Conservation (phyloP, 306 rosid species). For the Quercus agrifolia region DNA sequence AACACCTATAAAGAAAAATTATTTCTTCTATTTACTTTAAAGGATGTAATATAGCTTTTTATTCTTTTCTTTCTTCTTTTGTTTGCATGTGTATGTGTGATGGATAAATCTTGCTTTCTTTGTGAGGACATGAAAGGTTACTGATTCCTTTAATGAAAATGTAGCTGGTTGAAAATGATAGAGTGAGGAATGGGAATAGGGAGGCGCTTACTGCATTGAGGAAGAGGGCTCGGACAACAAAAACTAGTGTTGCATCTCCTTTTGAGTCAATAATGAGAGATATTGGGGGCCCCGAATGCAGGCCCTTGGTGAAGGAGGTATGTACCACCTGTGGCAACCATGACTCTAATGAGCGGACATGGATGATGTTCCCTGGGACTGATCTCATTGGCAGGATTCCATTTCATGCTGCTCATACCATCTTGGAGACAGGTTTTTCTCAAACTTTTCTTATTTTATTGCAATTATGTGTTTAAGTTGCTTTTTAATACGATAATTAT, state of each 20-base stretch:
- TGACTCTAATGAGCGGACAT: constrained; percentile 59
- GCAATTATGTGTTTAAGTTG: neutral
- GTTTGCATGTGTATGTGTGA: too few species aligned
- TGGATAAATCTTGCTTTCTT: neutral
- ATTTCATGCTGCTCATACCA: constrained; percentile 80
- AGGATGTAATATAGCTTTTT: too few species aligned
- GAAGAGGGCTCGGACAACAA: constrained; percentile 79
- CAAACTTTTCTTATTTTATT: neutral
- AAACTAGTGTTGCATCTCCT: constrained; percentile 70
- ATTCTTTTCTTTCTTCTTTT: neutral
- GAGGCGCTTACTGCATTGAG: constrained; percentile 90
- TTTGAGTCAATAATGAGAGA: constrained; percentile 87
- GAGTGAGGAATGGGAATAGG: constrained; percentile 78
- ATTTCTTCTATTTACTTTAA: too few species aligned
- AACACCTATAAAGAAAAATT: too few species aligned
- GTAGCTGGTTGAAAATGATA: constrained; percentile 81
- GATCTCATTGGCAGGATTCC: constrained; percentile 79
- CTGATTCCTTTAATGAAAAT: constrained; percentile 13
- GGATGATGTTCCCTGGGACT: constrained; percentile 86
- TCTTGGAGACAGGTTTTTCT: constrained; percentile 69
- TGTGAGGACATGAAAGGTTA: neutral
- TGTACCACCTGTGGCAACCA: constrained; percentile 82
- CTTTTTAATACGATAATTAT: neutral
- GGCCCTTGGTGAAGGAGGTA: constrained; percentile 82
- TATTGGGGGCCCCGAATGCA: constrained; percentile 48